Conservation (phyloP, 768 basidiomycete genomes). For the Pholiota microspora region DNA sequence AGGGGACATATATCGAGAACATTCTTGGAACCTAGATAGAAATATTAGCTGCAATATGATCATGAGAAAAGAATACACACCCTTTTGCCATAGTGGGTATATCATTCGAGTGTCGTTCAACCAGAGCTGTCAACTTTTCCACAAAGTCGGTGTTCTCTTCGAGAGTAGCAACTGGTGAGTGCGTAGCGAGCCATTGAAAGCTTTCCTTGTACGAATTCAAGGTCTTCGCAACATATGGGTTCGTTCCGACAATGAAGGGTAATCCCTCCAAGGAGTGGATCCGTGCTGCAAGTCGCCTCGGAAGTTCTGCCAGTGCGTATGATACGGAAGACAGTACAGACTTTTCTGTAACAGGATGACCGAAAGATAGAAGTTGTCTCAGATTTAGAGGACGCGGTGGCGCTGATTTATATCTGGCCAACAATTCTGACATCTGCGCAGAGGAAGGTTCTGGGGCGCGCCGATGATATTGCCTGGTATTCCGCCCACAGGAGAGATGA, state of each 20-base stretch:
- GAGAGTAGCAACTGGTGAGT: conserved; percentile 61
- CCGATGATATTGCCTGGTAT: conserved; percentile 18
- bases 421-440: conserved; percentile 53
- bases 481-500: background rate
- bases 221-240: conserved; percentile 78
- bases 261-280: conserved; percentile 72
- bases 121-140: conserved; percentile 64
- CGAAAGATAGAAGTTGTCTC: conserved; percentile 70
- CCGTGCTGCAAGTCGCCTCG: conserved; percentile 71
- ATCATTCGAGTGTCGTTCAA: conserved; percentile 80
- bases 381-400: conserved; percentile 71
- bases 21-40: conserved; percentile 74
- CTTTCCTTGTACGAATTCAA: conserved; percentile 67
- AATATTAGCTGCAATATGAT: background rate
- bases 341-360: conserved; percentile 65
- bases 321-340: conserved; percentile 74
- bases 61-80: conserved; percentile 31
- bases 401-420: conserved; percentile 62
- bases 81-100: conserved; percentile 91
- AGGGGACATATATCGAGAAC: conserved; percentile 77
- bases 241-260: conserved; percentile 88
- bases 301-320: conserved; percentile 75
- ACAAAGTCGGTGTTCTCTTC: conserved; percentile 72
- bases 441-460: conserved; percentile 42
- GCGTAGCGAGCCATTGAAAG: conserved; percentile 66